These are phyloP conservation scores for Colletotrichum tamarilloi DNA, from an alignment of 2,329 filamentous ascomycete genomes.

Conservation along the genomic window DNA sequence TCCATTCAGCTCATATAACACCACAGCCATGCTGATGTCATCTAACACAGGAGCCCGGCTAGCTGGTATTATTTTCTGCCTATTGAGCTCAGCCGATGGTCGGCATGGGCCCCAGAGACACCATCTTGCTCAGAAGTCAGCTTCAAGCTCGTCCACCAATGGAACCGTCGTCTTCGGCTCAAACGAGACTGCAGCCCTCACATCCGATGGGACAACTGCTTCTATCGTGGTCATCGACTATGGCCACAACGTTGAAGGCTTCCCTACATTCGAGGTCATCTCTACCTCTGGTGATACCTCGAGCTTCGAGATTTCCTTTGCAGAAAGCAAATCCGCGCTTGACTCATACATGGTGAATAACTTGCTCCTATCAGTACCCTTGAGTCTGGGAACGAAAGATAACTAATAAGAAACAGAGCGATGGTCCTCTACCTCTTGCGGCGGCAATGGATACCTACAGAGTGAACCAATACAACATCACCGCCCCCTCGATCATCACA, in stretches of 20 bases:
- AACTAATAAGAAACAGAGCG: slow-evolving; percentile 20
- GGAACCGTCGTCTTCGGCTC: background rate
- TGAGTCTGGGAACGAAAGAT: background rate
- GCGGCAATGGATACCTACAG: slow-evolving; percentile 51
- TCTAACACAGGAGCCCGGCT: background rate
- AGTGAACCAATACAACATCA: slow-evolving; percentile 48
- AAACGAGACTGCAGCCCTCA: background rate
- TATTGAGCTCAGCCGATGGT: background rate
- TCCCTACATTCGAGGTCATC: slow-evolving; percentile 17
- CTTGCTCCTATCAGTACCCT: background rate
- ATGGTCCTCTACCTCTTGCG: slow-evolving; percentile 47
- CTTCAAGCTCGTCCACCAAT: background rate
- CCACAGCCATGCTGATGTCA: background rate
- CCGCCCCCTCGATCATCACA: slow-evolving; percentile 35
- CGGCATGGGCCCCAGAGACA: too few relatives aligned
- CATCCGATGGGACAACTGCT: background rate
- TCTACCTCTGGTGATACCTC: slow-evolving; percentile 19
- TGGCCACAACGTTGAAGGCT: slow-evolving; percentile 12
- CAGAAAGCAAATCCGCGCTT: background rate
- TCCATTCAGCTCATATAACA: background rate
- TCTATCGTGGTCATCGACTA: slow-evolving; percentile 17
- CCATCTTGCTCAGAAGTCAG: background rate
- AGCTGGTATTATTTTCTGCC: background rate
- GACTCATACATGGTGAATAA: background rate
- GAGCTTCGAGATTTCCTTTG: slow-evolving; percentile 10